These are phyloP conservation scores for Neonothopanus nambi DNA, from an alignment of 1,284 basidiomycete species.

Conservation along the genomic window DNA sequence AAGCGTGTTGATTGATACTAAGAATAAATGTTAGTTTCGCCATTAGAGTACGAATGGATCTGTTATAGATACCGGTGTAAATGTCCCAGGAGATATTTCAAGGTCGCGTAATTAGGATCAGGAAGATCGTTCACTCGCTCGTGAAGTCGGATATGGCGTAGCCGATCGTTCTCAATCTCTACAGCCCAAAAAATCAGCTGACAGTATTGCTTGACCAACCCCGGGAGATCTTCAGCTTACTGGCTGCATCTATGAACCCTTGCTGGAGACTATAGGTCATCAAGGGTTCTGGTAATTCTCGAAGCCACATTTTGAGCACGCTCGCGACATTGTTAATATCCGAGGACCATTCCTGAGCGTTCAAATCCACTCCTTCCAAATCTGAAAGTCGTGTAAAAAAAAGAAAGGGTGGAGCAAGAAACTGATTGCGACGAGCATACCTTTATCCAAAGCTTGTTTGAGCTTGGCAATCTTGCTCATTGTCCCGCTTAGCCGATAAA, in stretches of 20 bases:
- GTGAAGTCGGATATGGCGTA: slow-evolving; percentile 93
- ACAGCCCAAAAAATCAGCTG: slow-evolving; percentile 16
- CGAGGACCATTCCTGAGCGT: slow-evolving; percentile 86
- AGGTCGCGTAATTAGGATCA: slow-evolving; percentile 96
- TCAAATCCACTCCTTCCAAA: slow-evolving; percentile 81
- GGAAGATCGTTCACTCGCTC: slow-evolving; percentile 97
- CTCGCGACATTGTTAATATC: slow-evolving; percentile 97
- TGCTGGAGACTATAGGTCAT: slow-evolving; percentile 85
- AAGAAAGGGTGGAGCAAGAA: background rate
- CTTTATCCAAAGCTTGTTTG: slow-evolving; percentile 85
- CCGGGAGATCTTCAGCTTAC: slow-evolving; percentile 51
- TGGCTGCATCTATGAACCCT: slow-evolving; percentile 93
- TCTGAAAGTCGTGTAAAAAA: slow-evolving; percentile 50
- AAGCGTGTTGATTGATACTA: slow-evolving; percentile 76
- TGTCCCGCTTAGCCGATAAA: slow-evolving; percentile 93
- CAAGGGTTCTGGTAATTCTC: slow-evolving; percentile 94
- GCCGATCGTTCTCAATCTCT: slow-evolving; percentile 92
- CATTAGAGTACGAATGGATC: background rate
- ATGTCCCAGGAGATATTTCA: slow-evolving; percentile 96
- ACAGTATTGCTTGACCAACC: no score
- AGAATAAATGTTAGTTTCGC: slow-evolving; percentile 7
- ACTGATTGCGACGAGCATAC: slow-evolving; percentile 44
- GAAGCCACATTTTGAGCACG: slow-evolving; percentile 93
- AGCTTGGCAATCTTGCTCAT: slow-evolving; percentile 86
- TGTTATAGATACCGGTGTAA: slow-evolving; percentile 68